Evolutionary conservation across 345 rosid species (phyloP), one percentile per base, ranked within the genome.

Genomic region (Corchorus capsularis): DNA sequence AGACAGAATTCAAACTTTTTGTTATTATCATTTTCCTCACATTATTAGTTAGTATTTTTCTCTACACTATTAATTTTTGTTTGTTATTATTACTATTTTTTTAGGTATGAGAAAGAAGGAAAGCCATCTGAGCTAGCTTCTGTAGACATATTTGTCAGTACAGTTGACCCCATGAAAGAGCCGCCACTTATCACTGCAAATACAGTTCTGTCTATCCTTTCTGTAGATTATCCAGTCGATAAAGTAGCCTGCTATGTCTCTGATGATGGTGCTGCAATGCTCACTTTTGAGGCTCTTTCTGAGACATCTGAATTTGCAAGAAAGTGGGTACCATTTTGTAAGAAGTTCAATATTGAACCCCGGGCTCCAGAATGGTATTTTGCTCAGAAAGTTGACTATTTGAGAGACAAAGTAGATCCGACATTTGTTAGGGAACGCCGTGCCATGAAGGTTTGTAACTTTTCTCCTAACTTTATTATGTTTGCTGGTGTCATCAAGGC

Each of bases 191-290:
- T 92, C 69, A 94, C 96, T 68, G 97, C 98, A 80, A 94, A 94
- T 91, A 94, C 97, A 3, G 94, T 94, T 79, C 87, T 94, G 53
- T 94, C 98, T 47, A 94, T 94, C 65, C 94, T 94, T 49, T 89
- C 98, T 32, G 98, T 92, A 5, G 97, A 92, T 77, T 94, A 91
- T 87, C 96, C 97, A 0, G 92, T 91, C 9, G 88, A 92, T 59
- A 92, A 87, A 79, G 96, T 92, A 63, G 94, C 97, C 35, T 94
- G 98, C 83, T 94, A 94, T 79, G 97, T 94, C 6, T 92, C 98
- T 74, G 98, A 93, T 79, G 98, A 94, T 67, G 98, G 98, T 76
- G 98, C 98, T 60, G 98, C 98, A 19, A 94, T 94, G 98, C 97
- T 92, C 10, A 92, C 98, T 27, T 92, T 94, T 53, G 98, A 94